Conservation (phyloP, 192 early-diverging fungal species). For the Oehlia diaphana region DNA sequence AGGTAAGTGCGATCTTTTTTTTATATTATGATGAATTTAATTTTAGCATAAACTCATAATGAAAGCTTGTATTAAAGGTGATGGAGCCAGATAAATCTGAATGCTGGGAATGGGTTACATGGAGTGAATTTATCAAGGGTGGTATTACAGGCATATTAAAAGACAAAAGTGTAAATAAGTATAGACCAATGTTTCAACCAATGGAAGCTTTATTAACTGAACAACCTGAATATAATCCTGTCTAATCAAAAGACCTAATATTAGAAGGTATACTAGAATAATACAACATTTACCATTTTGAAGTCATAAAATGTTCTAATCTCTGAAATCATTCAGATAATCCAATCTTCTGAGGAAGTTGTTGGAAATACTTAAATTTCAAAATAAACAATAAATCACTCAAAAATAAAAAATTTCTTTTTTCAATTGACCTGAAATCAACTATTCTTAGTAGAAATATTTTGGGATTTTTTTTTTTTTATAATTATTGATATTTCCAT, state of each 20-base stretch:
- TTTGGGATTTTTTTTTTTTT: no score
- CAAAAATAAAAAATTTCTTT: no score
- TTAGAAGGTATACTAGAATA: no score
- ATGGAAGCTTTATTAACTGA: conserved; percentile 3
- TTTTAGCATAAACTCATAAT: background rate
- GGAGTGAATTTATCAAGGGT: conserved; percentile 26
- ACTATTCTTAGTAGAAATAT: no score
- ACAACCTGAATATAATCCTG: background rate
- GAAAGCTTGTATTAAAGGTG: background rate
- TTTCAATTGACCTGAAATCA: no score
- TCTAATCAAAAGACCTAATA: background rate
- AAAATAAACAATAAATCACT: no score
- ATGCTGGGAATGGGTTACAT: conserved; percentile 42
- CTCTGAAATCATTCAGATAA: no score
- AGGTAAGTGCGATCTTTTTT: background rate
- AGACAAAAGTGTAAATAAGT: background rate
- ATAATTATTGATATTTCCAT: no score
- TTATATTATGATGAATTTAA: background rate
- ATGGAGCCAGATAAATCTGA: conserved; percentile 52
- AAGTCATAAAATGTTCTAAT: no score
- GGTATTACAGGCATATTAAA: background rate
- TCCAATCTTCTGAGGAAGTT: no score
- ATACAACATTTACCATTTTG: no score
- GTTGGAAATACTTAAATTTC: no score
- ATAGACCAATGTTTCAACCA: conserved; percentile 24